Conservation (phyloP, 768 basidiomycete genomes). For the Zangia roseola region DNA sequence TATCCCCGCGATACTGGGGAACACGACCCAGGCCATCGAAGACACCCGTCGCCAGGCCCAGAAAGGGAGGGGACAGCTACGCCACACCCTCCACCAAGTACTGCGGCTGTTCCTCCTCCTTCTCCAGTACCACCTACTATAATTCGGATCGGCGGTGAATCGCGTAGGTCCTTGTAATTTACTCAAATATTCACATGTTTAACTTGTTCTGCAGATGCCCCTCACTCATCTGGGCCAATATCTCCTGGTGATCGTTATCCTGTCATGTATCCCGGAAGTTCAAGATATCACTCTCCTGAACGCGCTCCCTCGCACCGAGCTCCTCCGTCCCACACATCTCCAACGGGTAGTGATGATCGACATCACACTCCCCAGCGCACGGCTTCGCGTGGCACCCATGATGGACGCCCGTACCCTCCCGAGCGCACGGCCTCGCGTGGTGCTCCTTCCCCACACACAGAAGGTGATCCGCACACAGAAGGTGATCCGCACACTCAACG, state of each 20-base stretch:
- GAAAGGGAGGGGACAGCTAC: slow-evolving; percentile 7
- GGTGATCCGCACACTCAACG: too few relatives aligned
- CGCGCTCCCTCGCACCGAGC: slow-evolving; percentile 18
- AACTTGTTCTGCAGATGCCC: slow-evolving; percentile 17
- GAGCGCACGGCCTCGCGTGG: slow-evolving; percentile 18
- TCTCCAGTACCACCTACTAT: slow-evolving; percentile 30
- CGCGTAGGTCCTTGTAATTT: slow-evolving; percentile 14
- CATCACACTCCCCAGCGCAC: slow-evolving; percentile 11
- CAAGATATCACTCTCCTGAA: slow-evolving; percentile 1
- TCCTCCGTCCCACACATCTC: slow-evolving; percentile 6
- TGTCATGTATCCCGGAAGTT: slow-evolving; percentile 8
- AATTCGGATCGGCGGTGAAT: slow-evolving; percentile 26
- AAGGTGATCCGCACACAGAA: slow-evolving; percentile 17
- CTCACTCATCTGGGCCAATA: slow-evolving; percentile 10
- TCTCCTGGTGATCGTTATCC: slow-evolving; percentile 17
- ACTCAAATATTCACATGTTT: background rate
- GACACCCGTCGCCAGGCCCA: slow-evolving; percentile 9
- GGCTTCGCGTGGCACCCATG: slow-evolving; percentile 9
- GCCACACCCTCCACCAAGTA: slow-evolving; percentile 2
- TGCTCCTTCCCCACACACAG: slow-evolving; percentile 11
- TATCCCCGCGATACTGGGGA: slow-evolving; percentile 9
- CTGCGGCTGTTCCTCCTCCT: slow-evolving; percentile 1
- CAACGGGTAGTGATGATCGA: background rate
- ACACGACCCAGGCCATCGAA: slow-evolving; percentile 15
- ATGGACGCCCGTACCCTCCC: background rate